A percentile compares a stretch with the other conserved stretches of the same genome.
These are phyloP conservation scores for Populus hybrid DNA, from an alignment of 441 rosid genomes.

Conservation along the genomic window DNA sequence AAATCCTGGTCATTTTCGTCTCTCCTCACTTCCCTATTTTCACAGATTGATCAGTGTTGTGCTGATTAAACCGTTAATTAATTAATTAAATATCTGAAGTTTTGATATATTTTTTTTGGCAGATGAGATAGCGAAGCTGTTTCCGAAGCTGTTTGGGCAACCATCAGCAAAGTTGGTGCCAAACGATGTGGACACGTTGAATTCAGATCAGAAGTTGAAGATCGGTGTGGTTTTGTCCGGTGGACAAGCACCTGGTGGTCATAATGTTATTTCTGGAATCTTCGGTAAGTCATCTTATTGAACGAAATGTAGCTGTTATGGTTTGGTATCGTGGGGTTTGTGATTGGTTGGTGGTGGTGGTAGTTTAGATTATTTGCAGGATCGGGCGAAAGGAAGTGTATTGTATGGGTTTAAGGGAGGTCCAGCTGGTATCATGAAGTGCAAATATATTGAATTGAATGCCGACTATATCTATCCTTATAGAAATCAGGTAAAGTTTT, in stretches of 20 bases:
- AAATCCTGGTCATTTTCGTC: constrained; percentile 53
- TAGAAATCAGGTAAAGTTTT: constrained; percentile 71
- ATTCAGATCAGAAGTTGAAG: constrained; percentile 57
- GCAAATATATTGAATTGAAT: constrained; percentile 80
- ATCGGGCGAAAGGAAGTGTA: constrained; percentile 68
- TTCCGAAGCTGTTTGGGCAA: constrained; percentile 85
- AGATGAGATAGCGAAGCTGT: constrained; percentile 94
- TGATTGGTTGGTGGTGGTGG: neutral
- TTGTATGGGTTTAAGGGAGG: constrained; percentile 94
- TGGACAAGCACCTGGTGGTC: constrained; percentile 99
- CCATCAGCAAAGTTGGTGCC: constrained; percentile 74
- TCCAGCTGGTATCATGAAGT: constrained; percentile 98
- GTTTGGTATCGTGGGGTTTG: neutral
- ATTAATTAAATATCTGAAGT: neutral
- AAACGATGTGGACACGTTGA: constrained; percentile 23
- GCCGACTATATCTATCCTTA: constrained; percentile 73
- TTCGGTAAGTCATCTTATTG: constrained; percentile 48
- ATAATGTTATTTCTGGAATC: constrained; percentile 92
- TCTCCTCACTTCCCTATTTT: neutral
- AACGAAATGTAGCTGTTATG: too few relatives aligned
- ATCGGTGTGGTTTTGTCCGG: constrained; percentile 96
- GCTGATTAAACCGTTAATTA: too few relatives aligned
- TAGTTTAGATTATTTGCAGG: constrained; percentile 82
- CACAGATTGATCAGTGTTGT: neutral
- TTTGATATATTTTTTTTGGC: neutral